Conservation (phyloP, 495 filamentous ascomycete species). For the Penicillium herquei region DNA sequence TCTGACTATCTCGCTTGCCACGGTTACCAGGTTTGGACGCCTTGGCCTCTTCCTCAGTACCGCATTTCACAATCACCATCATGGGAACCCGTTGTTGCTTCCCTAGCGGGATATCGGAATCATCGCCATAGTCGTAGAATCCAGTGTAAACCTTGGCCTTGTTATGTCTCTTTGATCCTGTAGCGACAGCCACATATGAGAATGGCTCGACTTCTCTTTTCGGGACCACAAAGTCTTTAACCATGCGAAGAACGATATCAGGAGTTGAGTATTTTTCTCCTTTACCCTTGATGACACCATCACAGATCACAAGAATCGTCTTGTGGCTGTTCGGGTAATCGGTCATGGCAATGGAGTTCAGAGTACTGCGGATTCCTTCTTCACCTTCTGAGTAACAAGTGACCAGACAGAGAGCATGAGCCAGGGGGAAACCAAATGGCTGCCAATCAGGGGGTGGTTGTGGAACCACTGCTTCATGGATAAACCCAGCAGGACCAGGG, state of each 20-base stretch:
- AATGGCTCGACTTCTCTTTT: conserved; percentile 81
- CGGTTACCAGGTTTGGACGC: conserved; percentile 91
- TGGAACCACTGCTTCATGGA: conserved; percentile 92
- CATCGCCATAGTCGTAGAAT: conserved; percentile 92
- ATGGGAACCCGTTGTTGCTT: conserved; percentile 99
- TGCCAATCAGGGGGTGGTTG: conserved; percentile 98
- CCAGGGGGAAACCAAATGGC: conserved; percentile 92
- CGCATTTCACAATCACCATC: conserved; percentile 96
- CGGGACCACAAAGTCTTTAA: conserved; percentile 81
- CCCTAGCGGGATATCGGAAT: conserved; percentile 73
- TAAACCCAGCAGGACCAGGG: conserved; percentile 85
- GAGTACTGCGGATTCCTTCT: conserved; percentile 84
- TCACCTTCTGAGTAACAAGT: conserved; percentile 98
- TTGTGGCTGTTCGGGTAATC: conserved; percentile 99
- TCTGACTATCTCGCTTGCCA: conserved; percentile 97
- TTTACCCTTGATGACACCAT: conserved; percentile 96
- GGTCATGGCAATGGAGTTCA: conserved; percentile 95
- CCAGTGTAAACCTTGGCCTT: conserved; percentile 98
- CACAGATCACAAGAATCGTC: conserved; percentile 90
- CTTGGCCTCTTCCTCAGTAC: conserved; percentile 80
- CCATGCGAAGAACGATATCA: conserved; percentile 87
- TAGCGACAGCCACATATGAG: conserved; percentile 95
- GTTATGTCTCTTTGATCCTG: conserved; percentile 95
- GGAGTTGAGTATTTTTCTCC: conserved; percentile 87
- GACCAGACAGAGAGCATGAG: conserved; percentile 89